Base-by-base conservation (phyloP, 148 eudicot species). In the Dysphania ambrosioides region DNA sequence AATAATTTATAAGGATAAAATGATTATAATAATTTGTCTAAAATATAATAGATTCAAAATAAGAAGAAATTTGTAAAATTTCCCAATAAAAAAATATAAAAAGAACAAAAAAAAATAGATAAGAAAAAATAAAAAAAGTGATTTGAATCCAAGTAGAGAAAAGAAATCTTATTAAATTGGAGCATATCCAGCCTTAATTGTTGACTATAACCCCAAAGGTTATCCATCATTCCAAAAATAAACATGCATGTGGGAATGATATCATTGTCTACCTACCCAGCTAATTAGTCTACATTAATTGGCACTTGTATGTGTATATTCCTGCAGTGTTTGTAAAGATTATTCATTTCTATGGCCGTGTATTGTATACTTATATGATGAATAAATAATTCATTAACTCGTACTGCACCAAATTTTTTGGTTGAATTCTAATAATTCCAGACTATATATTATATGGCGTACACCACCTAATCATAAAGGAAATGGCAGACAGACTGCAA, bases 401-500 rank as follows among this genome's bases (percentile, higher is more conserved):
- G 49, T 36, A 40, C 18, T 66, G 18, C 41, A 47, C 53, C 13
- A 13, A 47, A 47, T 47, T 16, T 11, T 66, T 36, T n/a, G 2
- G n/a, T n/a, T n/a, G n/a, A n/a, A n/a, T n/a, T n/a, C n/a, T 38
- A 23, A 38, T 40, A 36, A 38, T 38, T 6, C 10, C 4, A 44
- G 38, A 35, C 1, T 24, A 42, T 68, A 41, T 26, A 27, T 4
- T n/a, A 40, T 5, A 62, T 47, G 40, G 59, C 31, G 24, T 11
- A 51, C 40, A 64, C 23, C 40, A 64, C 23, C 44, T 27, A 64
- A 72, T 55, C n/a, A 61, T n/a, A 36, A 16, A 11, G 49, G 65
- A 66, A 65, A 57, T n/a, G 71, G 42, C 71, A 72, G 80, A 78
- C 80, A 78, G 13, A 65, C 32, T 38, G 63, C 9, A 64, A 62